phyloP scores from a whole-genome alignment of 306 rosid genomes.

The Luffa acutangula region DNA sequence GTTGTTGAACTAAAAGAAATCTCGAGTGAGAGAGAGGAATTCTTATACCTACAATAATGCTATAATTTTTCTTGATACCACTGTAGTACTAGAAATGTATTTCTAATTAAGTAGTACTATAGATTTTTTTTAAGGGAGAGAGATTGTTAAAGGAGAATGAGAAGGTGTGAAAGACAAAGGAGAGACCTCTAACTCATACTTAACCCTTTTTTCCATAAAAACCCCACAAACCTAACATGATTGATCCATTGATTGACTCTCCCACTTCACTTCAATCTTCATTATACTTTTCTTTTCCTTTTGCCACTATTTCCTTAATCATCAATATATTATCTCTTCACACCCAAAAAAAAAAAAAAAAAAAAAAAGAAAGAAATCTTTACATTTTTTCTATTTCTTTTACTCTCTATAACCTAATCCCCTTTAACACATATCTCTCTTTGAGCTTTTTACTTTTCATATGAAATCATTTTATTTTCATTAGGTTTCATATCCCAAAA shows the following conservation, averaged over 20 bases:
- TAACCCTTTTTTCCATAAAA: slow-evolving; percentile 2
- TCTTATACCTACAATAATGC: background rate
- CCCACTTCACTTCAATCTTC: slow-evolving; percentile 1
- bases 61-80: too few relatives aligned
- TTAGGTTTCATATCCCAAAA: background rate
- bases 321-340: background rate
- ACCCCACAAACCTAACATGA: slow-evolving; percentile 39
- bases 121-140: background rate
- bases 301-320: background rate
- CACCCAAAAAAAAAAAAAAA: background rate
- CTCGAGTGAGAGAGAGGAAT: background rate
- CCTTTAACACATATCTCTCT: background rate
- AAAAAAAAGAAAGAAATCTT: too few relatives aligned
- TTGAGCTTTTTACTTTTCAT: slow-evolving; percentile 2
- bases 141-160: background rate
- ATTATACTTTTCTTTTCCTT: background rate
- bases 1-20: too few relatives aligned
- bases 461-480: background rate
- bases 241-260: slow-evolving; percentile 48
- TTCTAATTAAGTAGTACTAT: too few relatives aligned
- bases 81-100: too few relatives aligned
- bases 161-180: background rate
- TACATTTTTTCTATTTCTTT: background rate
- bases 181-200: background rate
- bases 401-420: background rate